Evolutionary conservation across 768 basidiomycete species (phyloP), one percentile per base, ranked within the genome.

Genomic region (Epithele typhae): DNA sequence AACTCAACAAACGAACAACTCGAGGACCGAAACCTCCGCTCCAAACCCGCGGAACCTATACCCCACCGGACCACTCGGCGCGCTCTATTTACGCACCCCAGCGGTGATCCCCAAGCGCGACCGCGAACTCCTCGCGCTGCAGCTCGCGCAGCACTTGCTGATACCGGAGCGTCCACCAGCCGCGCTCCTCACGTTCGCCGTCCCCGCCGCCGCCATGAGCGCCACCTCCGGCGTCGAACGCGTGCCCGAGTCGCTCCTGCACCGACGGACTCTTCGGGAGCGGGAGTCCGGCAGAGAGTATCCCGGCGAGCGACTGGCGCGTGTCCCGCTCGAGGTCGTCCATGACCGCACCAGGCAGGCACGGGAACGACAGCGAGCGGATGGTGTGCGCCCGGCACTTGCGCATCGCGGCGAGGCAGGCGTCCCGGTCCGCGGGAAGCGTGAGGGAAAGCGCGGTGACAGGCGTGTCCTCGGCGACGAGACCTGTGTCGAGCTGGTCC

Each of bases 201-300:
- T 52, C 22, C n/a, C n/a, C n/a, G n/a, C n/a, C n/a, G n/a, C n/a
- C n/a, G n/a, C n/a, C n/a, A n/a, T n/a, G n/a, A 45, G 9, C 37
- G 23, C n/a, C n/a, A n/a, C n/a, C n/a, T n/a, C n/a, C n/a, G 15
- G 34, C 30, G 21, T 23, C 9, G 25, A 23, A 17, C 11, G 25
- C 12, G 10, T 5, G 15, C 15, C 22, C 27, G 4, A 44, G 70
- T 4, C 64, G 60, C 9, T 82, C 54, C 53, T 81, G 81, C 43
- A 79, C 68, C 1, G 85, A 88, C 10, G 87, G 87, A 55, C 85
- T 86, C 63, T 81, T 86, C 11, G 85, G 85, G 3, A 87, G 55
- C 3, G 86, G 84, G 4, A 74, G 49, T 3, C 76, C 77, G 3
- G 72, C 64, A 3, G 66, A 62, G 27, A 76, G 59, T 44, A 75